Base-by-base conservation (phyloP, 805 yeast genomes). In the Grigorovia transvaalensis region DNA sequence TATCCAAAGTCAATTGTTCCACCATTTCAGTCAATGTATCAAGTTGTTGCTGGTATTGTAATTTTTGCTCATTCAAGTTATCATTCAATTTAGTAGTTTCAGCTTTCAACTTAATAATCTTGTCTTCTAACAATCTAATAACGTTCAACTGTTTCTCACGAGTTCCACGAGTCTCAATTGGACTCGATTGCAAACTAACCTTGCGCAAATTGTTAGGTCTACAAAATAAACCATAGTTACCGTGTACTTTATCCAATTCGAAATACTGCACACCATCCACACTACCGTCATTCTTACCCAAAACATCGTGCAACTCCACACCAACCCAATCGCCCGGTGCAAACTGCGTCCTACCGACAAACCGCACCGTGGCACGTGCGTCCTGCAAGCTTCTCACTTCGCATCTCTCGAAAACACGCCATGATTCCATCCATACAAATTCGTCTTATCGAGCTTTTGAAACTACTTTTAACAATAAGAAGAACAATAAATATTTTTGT, bases 261-360 rank as follows among this genome's bases (percentile, higher is more conserved):
- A 90, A 89, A 54, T 85, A 76, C 27, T 74, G 59, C 0, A 59
- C 63, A 0, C 85, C 89, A 20, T 80, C 77, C 11, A 89, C 74
- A 46, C 78, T 69, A 0, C 97, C 97, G 61, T 88, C 81, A 61
- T 89, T 88, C 67, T 83, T 86, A 1, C 97, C 97, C 9, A 73
- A 71, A 0, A 93, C 84, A 53, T 80, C 81, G 54, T 82, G 88
- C 45, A 88, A 76, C 58, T 83, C 88, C 7, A 90, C 74, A 0
- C 97, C 97, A 13, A 84, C 74, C 96, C 96, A 90, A 4, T 67
- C 56, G 5, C 88, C 88, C 0, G 74, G 67, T 2, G 85, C 80
- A 68, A 84, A 84, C 47, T 75, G 56, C 0, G 87, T 79, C 13
- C 57, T 50, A 0, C 88, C 88, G 1, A 75, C 53, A 59, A 64